A percentile compares a stretch with the other conserved stretches of the same genome.
phyloP scores from a whole-genome alignment of 495 filamentous ascomycete species.

The Aspergillus steynii region DNA sequence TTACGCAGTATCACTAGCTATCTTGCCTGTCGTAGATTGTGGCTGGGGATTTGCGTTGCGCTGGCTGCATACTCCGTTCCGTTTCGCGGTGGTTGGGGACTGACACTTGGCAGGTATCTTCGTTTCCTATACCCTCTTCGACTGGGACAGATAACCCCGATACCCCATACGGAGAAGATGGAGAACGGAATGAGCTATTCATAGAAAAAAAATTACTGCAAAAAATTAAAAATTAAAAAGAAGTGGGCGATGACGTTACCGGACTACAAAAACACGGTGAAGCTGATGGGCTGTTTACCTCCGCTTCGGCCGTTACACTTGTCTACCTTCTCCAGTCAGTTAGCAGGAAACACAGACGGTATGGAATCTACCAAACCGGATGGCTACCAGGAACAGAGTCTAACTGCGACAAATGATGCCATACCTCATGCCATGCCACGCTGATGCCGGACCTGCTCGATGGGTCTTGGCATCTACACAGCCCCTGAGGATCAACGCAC shows the following conservation, averaged over 20 bases:
- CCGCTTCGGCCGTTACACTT: too few species aligned
- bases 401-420: neutral
- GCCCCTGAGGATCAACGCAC: neutral
- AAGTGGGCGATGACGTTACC: neutral
- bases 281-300: too few species aligned
- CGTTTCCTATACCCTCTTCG: neutral
- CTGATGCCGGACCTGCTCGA: constrained; percentile 16
- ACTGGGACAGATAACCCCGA: neutral
- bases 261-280: neutral
- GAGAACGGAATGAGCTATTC: neutral
- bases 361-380: too few species aligned
- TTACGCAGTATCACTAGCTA: too few species aligned
- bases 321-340: too few species aligned
- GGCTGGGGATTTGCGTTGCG: neutral
- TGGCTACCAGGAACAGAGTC: neutral
- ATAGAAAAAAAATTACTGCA: neutral
- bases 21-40: neutral
- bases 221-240: too few species aligned
- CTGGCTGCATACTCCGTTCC: neutral
- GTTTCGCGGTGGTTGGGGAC: neutral
- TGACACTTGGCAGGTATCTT: neutral
- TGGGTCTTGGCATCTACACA: constrained; percentile 3
- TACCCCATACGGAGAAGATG: neutral
- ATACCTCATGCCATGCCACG: neutral
- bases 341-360: too few species aligned